phyloP scores from a whole-genome alignment of 1,284 basidiomycete species.

The Cryptococcus neoformans region DNA sequence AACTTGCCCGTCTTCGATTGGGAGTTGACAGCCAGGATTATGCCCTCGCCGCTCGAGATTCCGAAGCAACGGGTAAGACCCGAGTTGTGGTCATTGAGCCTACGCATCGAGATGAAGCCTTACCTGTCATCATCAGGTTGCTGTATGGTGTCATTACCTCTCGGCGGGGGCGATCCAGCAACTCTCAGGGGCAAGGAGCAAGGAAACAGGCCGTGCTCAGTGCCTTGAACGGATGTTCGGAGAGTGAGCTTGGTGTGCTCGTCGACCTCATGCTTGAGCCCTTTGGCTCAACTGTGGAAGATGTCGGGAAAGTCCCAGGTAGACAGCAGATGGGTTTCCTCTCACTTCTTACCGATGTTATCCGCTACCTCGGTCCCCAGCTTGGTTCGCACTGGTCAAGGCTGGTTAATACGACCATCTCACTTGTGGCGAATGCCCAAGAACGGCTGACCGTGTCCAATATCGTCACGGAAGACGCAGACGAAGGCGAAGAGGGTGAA shows the following conservation, averaged over 20 bases:
- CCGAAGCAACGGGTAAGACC: constrained; percentile 70
- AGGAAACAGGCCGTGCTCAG: constrained; percentile 73
- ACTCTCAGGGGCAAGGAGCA: constrained; percentile 61
- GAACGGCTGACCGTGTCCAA: constrained; percentile 51
- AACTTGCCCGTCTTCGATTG: constrained; percentile 71
- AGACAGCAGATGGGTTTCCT: constrained; percentile 82
- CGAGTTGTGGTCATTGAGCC: constrained; percentile 69
- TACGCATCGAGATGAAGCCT: constrained; percentile 63
- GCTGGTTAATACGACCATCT: constrained; percentile 65
- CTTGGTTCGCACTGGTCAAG: constrained; percentile 67
- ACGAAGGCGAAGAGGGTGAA: constrained; percentile 32
- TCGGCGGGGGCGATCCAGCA: constrained; percentile 63
- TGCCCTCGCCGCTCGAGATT: constrained; percentile 61
- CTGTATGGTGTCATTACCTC: constrained; percentile 90
- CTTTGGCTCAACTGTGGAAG: constrained; percentile 46
- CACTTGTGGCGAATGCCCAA: constrained; percentile 66
- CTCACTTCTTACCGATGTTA: constrained; percentile 74
- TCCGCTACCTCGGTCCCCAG: constrained; percentile 73
- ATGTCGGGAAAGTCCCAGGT: constrained; percentile 46
- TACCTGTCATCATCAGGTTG: constrained; percentile 73
- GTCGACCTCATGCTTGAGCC: constrained; percentile 90
- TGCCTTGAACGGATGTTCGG: constrained; percentile 65
- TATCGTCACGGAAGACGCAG: constrained; percentile 43
- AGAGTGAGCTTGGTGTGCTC: constrained; percentile 71
- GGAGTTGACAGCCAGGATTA: constrained; percentile 54